Percentiles rank a stretch among this genome's conserved stretches.
Evolutionary conservation across 805 yeast genomes (phyloP).

Genomic region (Candida easanensis): DNA sequence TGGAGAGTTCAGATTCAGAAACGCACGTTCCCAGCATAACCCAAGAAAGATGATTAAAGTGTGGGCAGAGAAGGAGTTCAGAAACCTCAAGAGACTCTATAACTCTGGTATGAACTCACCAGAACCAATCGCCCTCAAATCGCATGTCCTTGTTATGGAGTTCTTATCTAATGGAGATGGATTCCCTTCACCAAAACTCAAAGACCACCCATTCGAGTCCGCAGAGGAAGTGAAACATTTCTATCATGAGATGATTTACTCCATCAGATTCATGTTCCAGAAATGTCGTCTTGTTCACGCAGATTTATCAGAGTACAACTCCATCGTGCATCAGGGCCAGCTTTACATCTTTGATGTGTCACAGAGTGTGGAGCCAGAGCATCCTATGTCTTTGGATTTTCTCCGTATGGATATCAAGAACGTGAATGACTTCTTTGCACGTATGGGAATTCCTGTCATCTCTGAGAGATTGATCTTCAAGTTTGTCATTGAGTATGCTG

Average conservation of each 20-base stretch:
- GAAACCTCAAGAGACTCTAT: slow-evolving; percentile 83
- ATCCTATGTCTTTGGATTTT: slow-evolving; percentile 94
- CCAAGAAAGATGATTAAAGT: slow-evolving; percentile 96
- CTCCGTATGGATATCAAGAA: slow-evolving; percentile 97
- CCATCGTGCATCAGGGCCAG: slow-evolving; percentile 75
- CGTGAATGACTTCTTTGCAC: slow-evolving; percentile 80
- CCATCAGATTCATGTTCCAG: slow-evolving; percentile 85
- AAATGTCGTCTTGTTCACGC: slow-evolving; percentile 93
- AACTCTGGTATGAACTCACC: slow-evolving; percentile 88
- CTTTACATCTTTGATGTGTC: slow-evolving; percentile 93
- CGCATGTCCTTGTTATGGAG: slow-evolving; percentile 94
- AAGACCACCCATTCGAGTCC: slow-evolving; percentile 74
- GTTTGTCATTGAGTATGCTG: slow-evolving; percentile 56
- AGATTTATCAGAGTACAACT: slow-evolving; percentile 91
- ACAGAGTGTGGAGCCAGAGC: slow-evolving; percentile 96
- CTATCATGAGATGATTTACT: slow-evolving; percentile 76
- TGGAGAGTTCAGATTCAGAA: slow-evolving; percentile 92
- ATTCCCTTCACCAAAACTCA: slow-evolving; percentile 86
- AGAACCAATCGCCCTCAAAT: slow-evolving; percentile 81
- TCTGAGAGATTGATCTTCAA: slow-evolving; percentile 81
- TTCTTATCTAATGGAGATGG: slow-evolving; percentile 75
- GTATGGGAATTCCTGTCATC: slow-evolving; percentile 70
- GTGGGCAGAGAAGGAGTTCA: slow-evolving; percentile 98
- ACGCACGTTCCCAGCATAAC: slow-evolving; percentile 80
- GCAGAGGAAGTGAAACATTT: slow-evolving; percentile 61